Conservation (phyloP, 148 eudicot species). For the Beta vulgaris region DNA sequence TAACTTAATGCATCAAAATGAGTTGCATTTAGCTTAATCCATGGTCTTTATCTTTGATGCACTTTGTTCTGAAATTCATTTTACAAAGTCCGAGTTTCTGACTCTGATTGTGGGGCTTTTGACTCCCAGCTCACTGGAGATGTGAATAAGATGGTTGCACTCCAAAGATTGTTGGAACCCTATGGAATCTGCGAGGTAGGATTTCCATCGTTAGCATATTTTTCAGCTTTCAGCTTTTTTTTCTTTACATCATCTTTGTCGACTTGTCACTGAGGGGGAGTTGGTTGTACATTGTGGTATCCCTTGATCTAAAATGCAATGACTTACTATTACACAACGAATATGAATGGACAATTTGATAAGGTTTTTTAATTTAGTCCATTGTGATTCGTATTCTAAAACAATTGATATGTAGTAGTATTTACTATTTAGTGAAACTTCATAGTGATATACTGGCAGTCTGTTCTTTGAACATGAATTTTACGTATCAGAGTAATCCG, state of each 20-base stretch:
- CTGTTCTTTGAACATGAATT: no score
- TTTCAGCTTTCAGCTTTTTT: no score
- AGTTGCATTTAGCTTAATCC: background rate
- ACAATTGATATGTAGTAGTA: no score
- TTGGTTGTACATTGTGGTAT: no score
- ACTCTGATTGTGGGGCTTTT: constrained; percentile 1
- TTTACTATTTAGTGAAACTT: no score
- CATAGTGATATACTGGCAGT: no score
- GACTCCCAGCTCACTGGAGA: constrained; percentile 75
- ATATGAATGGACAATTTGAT: background rate
- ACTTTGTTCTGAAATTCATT: background rate
- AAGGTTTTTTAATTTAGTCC: background rate
- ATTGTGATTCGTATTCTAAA: background rate
- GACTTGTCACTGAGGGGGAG: no score
- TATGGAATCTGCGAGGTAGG: constrained; percentile 95
- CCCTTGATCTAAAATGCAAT: background rate
- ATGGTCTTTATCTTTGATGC: background rate
- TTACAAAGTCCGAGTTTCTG: background rate
- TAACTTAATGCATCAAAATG: background rate
- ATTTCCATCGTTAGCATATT: no score
- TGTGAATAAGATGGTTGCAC: constrained; percentile 79
- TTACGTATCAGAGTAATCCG: no score
- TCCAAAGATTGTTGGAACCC: constrained; percentile 83
- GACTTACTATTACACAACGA: background rate
- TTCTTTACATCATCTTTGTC: background rate